Conservation (phyloP, 768 basidiomycete species). For the Boletus subparvulus region DNA sequence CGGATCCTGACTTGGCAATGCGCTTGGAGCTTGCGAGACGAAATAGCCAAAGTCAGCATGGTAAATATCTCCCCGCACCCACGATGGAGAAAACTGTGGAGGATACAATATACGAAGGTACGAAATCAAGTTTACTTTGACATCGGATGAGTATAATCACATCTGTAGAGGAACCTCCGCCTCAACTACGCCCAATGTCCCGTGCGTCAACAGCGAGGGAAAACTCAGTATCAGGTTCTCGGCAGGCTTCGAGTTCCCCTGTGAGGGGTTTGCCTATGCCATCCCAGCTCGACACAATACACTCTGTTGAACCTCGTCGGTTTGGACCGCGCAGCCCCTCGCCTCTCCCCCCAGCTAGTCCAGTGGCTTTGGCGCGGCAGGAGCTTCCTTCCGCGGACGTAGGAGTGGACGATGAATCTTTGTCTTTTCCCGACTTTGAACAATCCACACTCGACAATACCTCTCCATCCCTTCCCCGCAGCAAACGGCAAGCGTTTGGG, state of each 20-base stretch:
- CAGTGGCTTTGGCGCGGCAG: constrained; percentile 17
- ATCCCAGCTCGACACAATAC: constrained; percentile 46
- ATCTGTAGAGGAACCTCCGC: constrained; percentile 58
- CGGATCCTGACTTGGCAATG: constrained; percentile 73
- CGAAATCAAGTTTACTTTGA: constrained; percentile 13
- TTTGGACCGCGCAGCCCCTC: constrained; percentile 77
- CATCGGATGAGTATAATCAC: constrained; percentile 1
- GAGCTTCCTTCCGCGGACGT: constrained; percentile 47
- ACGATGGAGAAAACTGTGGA: constrained; percentile 50
- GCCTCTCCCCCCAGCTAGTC: constrained; percentile 56
- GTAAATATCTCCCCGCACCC: constrained; percentile 40
- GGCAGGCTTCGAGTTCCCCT: constrained; percentile 43
- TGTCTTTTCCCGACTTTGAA: constrained; percentile 26
- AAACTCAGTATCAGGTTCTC: constrained; percentile 48
- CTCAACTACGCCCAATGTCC: constrained; percentile 53
- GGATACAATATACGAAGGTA: constrained; percentile 80
- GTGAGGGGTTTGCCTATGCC: constrained; percentile 27
- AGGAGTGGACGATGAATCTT: constrained; percentile 43
- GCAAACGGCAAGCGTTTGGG: constrained; percentile 67
- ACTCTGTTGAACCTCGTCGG: constrained; percentile 58
- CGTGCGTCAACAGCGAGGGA: constrained; percentile 45
- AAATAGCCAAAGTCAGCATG: constrained; percentile 79
- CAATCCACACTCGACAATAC: constrained; percentile 30
- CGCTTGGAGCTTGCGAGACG: constrained; percentile 79
- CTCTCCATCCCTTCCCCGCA: constrained; percentile 59